Percentiles rank a stretch among this genome's conserved stretches.
These are phyloP conservation scores for Camellia oleifera DNA, from an alignment of 179 eudicot species.

Conservation along the genomic window DNA sequence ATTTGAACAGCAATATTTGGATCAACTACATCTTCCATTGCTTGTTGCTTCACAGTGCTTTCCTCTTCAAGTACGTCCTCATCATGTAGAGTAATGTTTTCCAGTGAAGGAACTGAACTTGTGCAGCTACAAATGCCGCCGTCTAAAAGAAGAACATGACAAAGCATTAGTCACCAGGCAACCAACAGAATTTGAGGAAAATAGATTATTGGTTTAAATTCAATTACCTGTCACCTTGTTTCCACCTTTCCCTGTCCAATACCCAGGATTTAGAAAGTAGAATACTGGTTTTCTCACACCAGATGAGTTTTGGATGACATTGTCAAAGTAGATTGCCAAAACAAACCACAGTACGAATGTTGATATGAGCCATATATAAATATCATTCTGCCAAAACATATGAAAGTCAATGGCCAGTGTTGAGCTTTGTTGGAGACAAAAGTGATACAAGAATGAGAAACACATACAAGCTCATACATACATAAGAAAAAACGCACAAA, in stretches of 20 bases:
- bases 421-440: background rate
- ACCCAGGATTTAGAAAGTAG: constrained; percentile 79
- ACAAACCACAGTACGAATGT: constrained; percentile 66
- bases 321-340: constrained; percentile 91
- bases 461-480: background rate
- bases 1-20: constrained; percentile 76
- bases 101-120: constrained; percentile 48
- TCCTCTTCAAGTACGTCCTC: constrained; percentile 89
- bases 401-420: background rate
- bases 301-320: constrained; percentile 73
- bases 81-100: constrained; percentile 62
- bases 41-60: constrained; percentile 61
- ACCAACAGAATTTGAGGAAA: constrained; percentile 1
- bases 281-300: constrained; percentile 77
- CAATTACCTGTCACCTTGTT: constrained; percentile 58
- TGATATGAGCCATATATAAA: constrained; percentile 63
- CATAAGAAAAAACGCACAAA: background rate
- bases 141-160: constrained; percentile 36
- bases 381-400: constrained; percentile 56
- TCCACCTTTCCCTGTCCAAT: constrained; percentile 89
- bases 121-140: constrained; percentile 80
- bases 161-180: constrained; percentile 6
- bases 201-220: background rate
- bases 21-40: constrained; percentile 47
- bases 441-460: constrained; percentile 1